phyloP scores from a whole-genome alignment of 2,329 filamentous ascomycete species.

The Incumbomyces lentus region DNA sequence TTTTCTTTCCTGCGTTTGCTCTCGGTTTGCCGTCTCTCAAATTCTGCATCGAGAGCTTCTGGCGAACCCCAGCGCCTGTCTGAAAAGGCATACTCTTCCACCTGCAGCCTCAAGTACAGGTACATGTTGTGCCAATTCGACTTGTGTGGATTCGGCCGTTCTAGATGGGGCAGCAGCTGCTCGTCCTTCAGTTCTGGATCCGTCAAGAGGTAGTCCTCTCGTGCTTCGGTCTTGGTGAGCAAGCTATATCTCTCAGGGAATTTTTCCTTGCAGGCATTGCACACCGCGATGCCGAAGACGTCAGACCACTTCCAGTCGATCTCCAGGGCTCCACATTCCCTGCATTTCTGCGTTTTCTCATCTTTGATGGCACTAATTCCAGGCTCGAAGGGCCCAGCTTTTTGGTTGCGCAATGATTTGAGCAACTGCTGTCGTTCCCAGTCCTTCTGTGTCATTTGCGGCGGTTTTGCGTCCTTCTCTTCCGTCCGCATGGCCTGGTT shows the following conservation, averaged over 20 bases:
- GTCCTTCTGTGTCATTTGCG: conserved; percentile 79
- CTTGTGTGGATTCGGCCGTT: conserved; percentile 88
- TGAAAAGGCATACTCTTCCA: conserved; percentile 83
- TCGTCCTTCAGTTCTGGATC: conserved; percentile 87
- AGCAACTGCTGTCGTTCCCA: conserved; percentile 81
- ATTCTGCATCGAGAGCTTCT: conserved; percentile 79
- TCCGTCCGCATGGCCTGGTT: conserved; percentile 62
- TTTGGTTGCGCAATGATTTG: conserved; percentile 59
- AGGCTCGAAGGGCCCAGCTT: conserved; percentile 77
- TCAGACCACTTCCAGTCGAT: conserved; percentile 96
- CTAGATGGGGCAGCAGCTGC: conserved; percentile 75
- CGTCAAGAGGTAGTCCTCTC: conserved; percentile 88
- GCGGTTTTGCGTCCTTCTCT: conserved; percentile 57
- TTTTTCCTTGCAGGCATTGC: conserved; percentile 77
- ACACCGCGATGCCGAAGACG: conserved; percentile 64
- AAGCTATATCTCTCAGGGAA: conserved; percentile 86
- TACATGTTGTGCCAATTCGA: conserved; percentile 98
- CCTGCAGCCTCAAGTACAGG: conserved; percentile 84
- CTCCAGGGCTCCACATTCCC: conserved; percentile 72
- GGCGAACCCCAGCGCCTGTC: conserved; percentile 79
- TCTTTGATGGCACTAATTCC: conserved; percentile 64
- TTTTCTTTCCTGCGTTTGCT: conserved; percentile 80
- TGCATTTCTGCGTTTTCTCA: conserved; percentile 60
- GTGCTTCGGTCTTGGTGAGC: conserved; percentile 91
- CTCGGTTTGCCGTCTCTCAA: conserved; percentile 64